These are phyloP conservation scores for Pestalotiopsis sp. DNA, from an alignment of 2,329 filamentous ascomycete genomes.

Conservation along the genomic window DNA sequence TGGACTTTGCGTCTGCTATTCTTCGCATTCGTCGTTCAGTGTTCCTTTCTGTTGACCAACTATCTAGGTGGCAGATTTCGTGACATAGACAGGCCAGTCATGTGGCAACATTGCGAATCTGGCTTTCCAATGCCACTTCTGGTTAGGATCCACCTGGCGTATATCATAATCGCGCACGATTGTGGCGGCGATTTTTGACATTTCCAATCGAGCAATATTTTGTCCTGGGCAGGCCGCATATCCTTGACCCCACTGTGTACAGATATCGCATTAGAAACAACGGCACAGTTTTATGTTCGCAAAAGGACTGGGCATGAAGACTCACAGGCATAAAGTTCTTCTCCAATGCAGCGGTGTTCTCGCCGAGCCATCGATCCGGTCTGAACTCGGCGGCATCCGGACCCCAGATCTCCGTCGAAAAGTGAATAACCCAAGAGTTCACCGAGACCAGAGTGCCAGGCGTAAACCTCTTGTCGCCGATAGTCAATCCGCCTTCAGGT, in stretches of 20 bases:
- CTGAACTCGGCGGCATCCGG: conserved; percentile 23
- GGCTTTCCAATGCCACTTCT: conserved; percentile 20
- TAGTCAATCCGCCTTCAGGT: conserved; percentile 24
- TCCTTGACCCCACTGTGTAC: conserved; percentile 9
- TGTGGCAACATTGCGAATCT: conserved; percentile 18
- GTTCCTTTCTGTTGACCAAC: neutral
- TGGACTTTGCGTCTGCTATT: neutral
- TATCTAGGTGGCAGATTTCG: neutral
- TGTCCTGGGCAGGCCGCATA: conserved; percentile 19
- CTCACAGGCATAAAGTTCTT: conserved; percentile 23
- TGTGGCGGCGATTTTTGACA: conserved; percentile 21
- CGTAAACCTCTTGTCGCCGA: conserved; percentile 30
- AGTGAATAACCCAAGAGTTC: conserved; percentile 28
- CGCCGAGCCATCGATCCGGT: conserved; percentile 27
- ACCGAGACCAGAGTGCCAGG: conserved; percentile 29
- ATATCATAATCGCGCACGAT: conserved; percentile 21
- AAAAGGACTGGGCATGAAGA: neutral
- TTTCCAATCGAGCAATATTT: conserved; percentile 21
- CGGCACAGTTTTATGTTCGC: neutral
- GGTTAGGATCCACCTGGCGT: conserved; percentile 16
- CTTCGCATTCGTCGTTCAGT: neutral
- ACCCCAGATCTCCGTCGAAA: conserved; percentile 25
- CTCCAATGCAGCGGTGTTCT: conserved; percentile 15
- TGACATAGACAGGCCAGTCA: conserved; percentile 18
- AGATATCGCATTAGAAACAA: neutral